Conservation (phyloP, 2,329 filamentous ascomycete genomes). For the Coniochaeta ligniaria region DNA sequence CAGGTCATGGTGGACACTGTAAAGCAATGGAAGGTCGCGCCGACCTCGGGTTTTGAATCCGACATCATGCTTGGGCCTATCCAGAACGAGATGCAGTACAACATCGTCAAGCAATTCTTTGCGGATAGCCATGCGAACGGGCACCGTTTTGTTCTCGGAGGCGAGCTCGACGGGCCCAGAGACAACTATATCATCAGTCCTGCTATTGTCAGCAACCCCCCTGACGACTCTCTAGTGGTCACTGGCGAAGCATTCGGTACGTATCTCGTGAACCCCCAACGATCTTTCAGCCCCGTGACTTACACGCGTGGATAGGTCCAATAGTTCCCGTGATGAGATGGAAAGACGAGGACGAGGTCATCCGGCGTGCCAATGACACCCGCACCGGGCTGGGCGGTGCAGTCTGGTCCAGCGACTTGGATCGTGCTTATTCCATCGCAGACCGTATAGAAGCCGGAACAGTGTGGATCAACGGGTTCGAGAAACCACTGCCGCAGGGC, state of each 20-base stretch:
- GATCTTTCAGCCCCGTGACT: too few relatives aligned
- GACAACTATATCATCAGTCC: constrained; percentile 52
- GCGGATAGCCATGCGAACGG: constrained; percentile 46
- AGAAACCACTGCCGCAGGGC: constrained; percentile 21
- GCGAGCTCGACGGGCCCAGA: constrained; percentile 25
- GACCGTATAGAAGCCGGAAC: constrained; percentile 47
- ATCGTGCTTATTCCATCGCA: constrained; percentile 43
- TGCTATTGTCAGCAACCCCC: constrained; percentile 51
- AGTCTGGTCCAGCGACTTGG: constrained; percentile 48
- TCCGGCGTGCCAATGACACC: constrained; percentile 45
- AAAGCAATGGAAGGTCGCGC: constrained; percentile 28
- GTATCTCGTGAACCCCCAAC: too few relatives aligned
- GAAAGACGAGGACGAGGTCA: constrained; percentile 52
- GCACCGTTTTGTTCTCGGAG: constrained; percentile 43
- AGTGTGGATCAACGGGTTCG: constrained; percentile 49
- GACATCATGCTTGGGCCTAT: constrained; percentile 47
- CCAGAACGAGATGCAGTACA: constrained; percentile 59
- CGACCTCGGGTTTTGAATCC: constrained; percentile 1
- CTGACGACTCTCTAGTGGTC: constrained; percentile 47
- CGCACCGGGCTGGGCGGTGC: constrained; percentile 49
- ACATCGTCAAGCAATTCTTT: constrained; percentile 49
- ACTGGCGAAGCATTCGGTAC: constrained; percentile 48
- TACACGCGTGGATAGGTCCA: constrained; percentile 30
- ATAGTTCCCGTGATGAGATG: constrained; percentile 58
- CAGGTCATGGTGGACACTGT: constrained; percentile 27